Conservation (phyloP, 148 eudicot species). For the Fagopyrum esculentum region DNA sequence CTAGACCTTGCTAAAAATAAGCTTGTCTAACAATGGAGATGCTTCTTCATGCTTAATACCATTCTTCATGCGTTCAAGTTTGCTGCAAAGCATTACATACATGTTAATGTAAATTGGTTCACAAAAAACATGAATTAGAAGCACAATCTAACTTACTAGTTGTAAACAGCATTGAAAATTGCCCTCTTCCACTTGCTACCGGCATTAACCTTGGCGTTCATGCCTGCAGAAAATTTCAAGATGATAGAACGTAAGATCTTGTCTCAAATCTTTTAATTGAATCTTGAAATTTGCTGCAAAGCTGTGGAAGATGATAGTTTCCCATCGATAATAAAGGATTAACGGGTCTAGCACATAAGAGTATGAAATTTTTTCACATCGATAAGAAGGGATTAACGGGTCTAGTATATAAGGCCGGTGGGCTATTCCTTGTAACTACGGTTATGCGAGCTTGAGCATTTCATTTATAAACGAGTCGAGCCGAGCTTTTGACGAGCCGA, state of each 20-base stretch:
- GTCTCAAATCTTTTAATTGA: background rate
- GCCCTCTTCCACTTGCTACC: slow-evolving; percentile 59
- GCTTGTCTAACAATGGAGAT: slow-evolving; percentile 60
- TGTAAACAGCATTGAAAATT: slow-evolving; percentile 61
- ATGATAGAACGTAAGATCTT: background rate
- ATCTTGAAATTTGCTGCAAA: background rate
- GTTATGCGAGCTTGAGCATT: too few relatives aligned
- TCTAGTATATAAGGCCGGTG: too few relatives aligned
- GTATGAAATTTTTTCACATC: too few relatives aligned
- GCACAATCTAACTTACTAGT: slow-evolving; percentile 11
- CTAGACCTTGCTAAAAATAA: slow-evolving; percentile 77
- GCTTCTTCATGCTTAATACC: slow-evolving; percentile 69
- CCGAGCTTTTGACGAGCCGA: too few relatives aligned
- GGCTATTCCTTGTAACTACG: too few relatives aligned
- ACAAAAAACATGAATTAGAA: background rate
- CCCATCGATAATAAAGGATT: too few relatives aligned
- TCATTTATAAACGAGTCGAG: too few relatives aligned
- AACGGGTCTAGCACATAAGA: too few relatives aligned
- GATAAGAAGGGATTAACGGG: too few relatives aligned
- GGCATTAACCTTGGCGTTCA: slow-evolving; percentile 70
- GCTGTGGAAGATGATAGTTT: too few relatives aligned
- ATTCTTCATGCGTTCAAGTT: slow-evolving; percentile 59
- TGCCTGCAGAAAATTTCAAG: slow-evolving; percentile 33
- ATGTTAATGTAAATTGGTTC: too few relatives aligned
- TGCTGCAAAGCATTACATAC: slow-evolving; percentile 30